Base-by-base conservation (phyloP, 805 yeast species). In the Zygotorulaspora sp. region DNA sequence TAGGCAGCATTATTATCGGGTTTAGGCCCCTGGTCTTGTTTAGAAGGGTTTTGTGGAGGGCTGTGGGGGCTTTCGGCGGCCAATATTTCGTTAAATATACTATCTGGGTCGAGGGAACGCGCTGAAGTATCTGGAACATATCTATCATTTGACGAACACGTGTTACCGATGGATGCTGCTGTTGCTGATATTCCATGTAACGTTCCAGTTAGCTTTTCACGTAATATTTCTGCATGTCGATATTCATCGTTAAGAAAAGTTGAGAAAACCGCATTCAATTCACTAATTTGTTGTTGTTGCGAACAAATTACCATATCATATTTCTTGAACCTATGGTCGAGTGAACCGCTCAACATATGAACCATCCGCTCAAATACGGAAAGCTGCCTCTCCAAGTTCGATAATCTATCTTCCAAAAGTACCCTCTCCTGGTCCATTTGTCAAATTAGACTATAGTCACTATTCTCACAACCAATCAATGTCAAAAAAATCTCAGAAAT, bases 281-380 rank as follows among this genome's bases (percentile, higher is more conserved):
- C 57, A 15, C 37, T 43, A 10, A 59, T 57, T 37, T 56, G 62
- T 31, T 56, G 59, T 37, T 57, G 62, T 36, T 59, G 64, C 2
- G 59, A 45, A n/a, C 45, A 37, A 4, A 59, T 44, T 11, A 57
- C 41, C 35, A 45, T 41, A 35, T 59, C 62, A 35, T 59, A 59
- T 33, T 52, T 54, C 29, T 59, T 53, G 43, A 58, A 58, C 41
- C 57, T 58, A 19, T 53, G 57, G 32, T 59, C 64, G 34, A 59
- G 35, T 18, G 53, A 51, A 6, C 52, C 48, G 32, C 62, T 55
- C 19, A 59, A 41, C 22, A 57, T 50, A 38, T 58, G 59, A 20
- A 59, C 53, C 47, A 59, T 43, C 21, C 50, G 43, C 41, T 59
- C 64, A 39, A 56, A 56, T 52, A 57, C 46, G 2, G 45, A 39